Evolutionary conservation across 2,329 filamentous ascomycete species (phyloP).

Genomic region (Pseudogymnoascus sp.): DNA sequence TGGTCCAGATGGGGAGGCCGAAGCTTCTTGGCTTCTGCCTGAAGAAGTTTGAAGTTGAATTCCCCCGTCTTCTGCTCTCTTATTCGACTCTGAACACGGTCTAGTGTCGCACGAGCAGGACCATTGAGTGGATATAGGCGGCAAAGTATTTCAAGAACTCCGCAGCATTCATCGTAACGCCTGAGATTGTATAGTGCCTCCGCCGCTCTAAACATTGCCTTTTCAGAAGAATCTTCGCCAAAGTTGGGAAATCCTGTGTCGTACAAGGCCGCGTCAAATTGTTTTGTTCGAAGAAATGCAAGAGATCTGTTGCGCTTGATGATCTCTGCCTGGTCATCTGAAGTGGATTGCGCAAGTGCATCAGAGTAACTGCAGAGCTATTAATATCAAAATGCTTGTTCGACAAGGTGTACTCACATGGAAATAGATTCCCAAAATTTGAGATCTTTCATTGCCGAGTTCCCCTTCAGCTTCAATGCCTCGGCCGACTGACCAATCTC

Average conservation of each 20-base stretch:
- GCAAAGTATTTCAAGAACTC: constrained; percentile 17
- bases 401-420: constrained; percentile 14
- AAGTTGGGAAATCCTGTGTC: constrained; percentile 26
- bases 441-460: constrained; percentile 17
- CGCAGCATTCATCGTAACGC: constrained; percentile 29
- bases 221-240: constrained; percentile 25
- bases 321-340: constrained; percentile 25
- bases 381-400: constrained; percentile 26
- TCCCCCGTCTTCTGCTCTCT: constrained; percentile 33
- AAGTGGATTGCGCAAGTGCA: constrained; percentile 18
- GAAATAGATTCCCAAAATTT: constrained; percentile 22
- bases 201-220: constrained; percentile 31
- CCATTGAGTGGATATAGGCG: constrained; percentile 24
- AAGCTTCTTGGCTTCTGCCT: constrained; percentile 30
- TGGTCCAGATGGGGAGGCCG: constrained; percentile 42
- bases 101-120: constrained; percentile 39
- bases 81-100: constrained; percentile 24
- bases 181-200: constrained; percentile 31
- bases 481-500: constrained; percentile 15
- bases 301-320: constrained; percentile 31
- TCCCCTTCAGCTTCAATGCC: constrained; percentile 15
- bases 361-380: constrained; percentile 19
- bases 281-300: constrained; percentile 25
- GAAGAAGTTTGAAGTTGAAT: constrained; percentile 33
- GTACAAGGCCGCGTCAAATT: constrained; percentile 30